phyloP scores from a whole-genome alignment of 176 grass and related monocot genomes.

The Aegilops tauschii region DNA sequence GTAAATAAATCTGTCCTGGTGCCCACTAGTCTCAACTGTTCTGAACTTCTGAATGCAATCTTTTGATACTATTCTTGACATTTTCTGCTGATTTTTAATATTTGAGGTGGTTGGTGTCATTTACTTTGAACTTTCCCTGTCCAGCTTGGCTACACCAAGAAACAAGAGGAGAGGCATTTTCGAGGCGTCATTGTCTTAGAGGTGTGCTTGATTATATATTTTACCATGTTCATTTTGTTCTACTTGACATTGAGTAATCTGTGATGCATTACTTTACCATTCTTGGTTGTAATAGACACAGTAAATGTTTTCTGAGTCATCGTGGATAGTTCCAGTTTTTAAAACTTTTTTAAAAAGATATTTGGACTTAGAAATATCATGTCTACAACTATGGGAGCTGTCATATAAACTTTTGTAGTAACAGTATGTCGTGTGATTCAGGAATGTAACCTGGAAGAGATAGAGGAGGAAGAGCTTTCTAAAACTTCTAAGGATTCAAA shows the following conservation, averaged over 20 bases:
- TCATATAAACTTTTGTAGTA: slow-evolving; percentile 19
- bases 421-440: slow-evolving; percentile 30
- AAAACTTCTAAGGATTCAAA: slow-evolving; percentile 91
- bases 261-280: background rate
- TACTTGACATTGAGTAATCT: background rate
- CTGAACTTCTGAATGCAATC: slow-evolving; percentile 21
- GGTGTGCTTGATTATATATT: slow-evolving; percentile 42
- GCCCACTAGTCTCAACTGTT: background rate
- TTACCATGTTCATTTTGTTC: slow-evolving; percentile 14
- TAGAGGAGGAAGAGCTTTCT: slow-evolving; percentile 82
- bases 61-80: slow-evolving; percentile 12
- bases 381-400: background rate
- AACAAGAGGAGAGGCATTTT: slow-evolving; percentile 97
- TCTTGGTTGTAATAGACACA: background rate
- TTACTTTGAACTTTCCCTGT: slow-evolving; percentile 18
- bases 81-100: slow-evolving; percentile 8
- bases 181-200: slow-evolving; percentile 81
- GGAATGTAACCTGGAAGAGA: slow-evolving; percentile 97
- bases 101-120: slow-evolving; percentile 27
- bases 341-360: background rate
- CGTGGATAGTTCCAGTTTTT: background rate
- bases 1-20: slow-evolving; percentile 46
- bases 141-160: slow-evolving; percentile 96
- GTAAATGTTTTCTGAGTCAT: slow-evolving; percentile 5
- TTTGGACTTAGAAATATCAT: slow-evolving; percentile 3